phyloP scores from a whole-genome alignment of 1,284 basidiomycete genomes.

The Heterobasidion parviporum region DNA sequence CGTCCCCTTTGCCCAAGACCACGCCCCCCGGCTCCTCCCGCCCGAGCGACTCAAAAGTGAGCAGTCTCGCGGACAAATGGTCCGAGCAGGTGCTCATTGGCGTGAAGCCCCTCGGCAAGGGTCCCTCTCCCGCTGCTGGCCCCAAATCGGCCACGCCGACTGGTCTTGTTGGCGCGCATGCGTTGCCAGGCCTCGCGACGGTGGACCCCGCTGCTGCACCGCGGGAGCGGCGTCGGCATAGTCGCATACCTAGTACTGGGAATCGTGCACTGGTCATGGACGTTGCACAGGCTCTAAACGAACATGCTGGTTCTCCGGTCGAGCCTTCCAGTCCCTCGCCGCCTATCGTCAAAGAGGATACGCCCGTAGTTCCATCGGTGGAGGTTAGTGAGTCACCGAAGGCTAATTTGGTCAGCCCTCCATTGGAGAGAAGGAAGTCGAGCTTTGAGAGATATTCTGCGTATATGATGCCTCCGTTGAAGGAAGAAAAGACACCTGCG shows the following conservation, averaged over 20 bases:
- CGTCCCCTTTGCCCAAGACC: background rate
- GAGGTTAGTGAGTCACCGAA: background rate
- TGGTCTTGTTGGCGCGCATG: constrained; percentile 23
- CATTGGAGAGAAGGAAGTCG: constrained; percentile 51
- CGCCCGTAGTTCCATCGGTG: background rate
- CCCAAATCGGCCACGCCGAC: background rate
- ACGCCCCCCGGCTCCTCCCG: background rate
- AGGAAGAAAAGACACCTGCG: constrained; percentile 59
- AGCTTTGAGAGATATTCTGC: constrained; percentile 60
- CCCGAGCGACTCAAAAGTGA: constrained; percentile 8
- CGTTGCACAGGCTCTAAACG: constrained; percentile 53
- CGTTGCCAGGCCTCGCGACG: constrained; percentile 30
- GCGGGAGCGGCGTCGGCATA: constrained; percentile 22
- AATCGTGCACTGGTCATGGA: constrained; percentile 70
- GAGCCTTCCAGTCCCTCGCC: background rate
- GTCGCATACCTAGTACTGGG: constrained; percentile 59
- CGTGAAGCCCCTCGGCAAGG: constrained; percentile 17
- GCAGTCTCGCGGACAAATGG: constrained; percentile 24
- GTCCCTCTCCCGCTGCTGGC: constrained; percentile 3
- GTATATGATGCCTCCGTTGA: constrained; percentile 51
- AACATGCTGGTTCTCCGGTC: constrained; percentile 15
- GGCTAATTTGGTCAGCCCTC: background rate
- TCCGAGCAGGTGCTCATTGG: constrained; percentile 23
- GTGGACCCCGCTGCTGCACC: constrained; percentile 8
- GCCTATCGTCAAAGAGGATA: background rate